These are phyloP conservation scores for Diphasiastrum complanatum DNA, from an alignment of 83 land plant genomes.

Conservation along the genomic window DNA sequence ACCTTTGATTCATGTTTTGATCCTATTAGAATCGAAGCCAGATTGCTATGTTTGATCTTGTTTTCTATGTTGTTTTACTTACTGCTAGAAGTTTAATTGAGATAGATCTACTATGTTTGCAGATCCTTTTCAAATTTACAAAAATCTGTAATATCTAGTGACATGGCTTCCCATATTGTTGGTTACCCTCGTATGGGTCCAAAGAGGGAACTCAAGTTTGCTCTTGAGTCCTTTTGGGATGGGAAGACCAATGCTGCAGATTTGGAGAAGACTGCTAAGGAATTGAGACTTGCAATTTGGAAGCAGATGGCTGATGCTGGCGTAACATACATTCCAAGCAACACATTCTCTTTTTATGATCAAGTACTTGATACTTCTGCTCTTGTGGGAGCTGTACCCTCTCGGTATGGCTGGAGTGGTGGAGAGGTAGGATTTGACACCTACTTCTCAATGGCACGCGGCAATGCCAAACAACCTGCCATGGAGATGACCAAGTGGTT, in stretches of 20 bases:
- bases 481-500: slow-evolving; percentile 85
- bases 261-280: slow-evolving; percentile 51
- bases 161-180: slow-evolving; percentile 56
- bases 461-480: slow-evolving; percentile 61
- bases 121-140: no score
- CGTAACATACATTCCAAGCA: slow-evolving; percentile 57
- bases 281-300: slow-evolving; percentile 62
- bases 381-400: slow-evolving; percentile 70
- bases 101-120: no score
- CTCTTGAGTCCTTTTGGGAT: slow-evolving; percentile 79
- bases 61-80: no score
- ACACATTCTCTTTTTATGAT: slow-evolving; percentile 70
- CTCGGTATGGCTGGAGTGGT: slow-evolving; percentile 55
- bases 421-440: slow-evolving; percentile 59
- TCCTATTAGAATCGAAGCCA: no score
- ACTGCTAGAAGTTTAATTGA: no score
- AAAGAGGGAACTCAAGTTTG: slow-evolving; percentile 77
- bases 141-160: no score
- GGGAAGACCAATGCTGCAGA: slow-evolving; percentile 56
- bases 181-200: slow-evolving; percentile 83
- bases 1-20: no score
- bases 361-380: slow-evolving; percentile 78
- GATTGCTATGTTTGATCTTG: no score
- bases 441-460: slow-evolving; percentile 74
- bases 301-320: slow-evolving; percentile 63